Evolutionary conservation across 1,284 basidiomycete species (phyloP).

Genomic region (Rhizoctonia solani): DNA sequence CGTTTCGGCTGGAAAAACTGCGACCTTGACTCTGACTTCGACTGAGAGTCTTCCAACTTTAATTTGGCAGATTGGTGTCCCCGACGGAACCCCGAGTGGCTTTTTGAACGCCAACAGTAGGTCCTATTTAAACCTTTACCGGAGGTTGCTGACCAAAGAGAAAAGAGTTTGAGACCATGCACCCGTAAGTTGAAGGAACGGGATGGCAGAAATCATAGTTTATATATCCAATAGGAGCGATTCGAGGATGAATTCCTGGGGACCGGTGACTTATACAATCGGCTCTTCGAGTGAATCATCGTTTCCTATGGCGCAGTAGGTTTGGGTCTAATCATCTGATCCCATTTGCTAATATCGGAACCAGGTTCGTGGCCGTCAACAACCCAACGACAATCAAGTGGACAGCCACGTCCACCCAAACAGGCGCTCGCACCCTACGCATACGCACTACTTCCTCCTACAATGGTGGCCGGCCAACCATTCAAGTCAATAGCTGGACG

Average conservation of each 20-base stretch:
- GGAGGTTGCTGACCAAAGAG: too few relatives aligned
- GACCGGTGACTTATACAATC: conserved; percentile 45
- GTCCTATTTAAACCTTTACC: too few relatives aligned
- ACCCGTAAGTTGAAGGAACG: not conserved
- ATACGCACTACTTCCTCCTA: conserved; percentile 34
- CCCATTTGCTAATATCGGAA: too few relatives aligned
- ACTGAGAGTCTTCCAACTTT: conserved; percentile 46
- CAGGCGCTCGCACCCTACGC: conserved; percentile 27
- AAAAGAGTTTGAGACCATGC: conserved; percentile 27
- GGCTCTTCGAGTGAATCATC: conserved; percentile 40
- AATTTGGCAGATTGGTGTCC: conserved; percentile 55
- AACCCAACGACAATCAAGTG: conserved; percentile 37
- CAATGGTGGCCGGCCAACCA: conserved; percentile 31
- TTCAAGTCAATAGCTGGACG: conserved; percentile 35
- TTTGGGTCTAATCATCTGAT: not conserved
- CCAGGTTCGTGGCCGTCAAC: conserved; percentile 45
- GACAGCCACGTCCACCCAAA: conserved; percentile 31
- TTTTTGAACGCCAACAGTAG: conserved; percentile 53
- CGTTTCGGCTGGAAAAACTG: conserved; percentile 50
- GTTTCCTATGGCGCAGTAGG: conserved; percentile 48
- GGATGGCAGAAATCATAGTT: not conserved
- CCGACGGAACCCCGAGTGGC: conserved; percentile 54
- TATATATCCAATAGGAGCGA: not conserved
- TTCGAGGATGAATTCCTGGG: conserved; percentile 28
- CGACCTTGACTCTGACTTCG: conserved; percentile 44